Evolutionary conservation across 371 early-diverging fungal species (phyloP).

Genomic region (Mortierella sp.): DNA sequence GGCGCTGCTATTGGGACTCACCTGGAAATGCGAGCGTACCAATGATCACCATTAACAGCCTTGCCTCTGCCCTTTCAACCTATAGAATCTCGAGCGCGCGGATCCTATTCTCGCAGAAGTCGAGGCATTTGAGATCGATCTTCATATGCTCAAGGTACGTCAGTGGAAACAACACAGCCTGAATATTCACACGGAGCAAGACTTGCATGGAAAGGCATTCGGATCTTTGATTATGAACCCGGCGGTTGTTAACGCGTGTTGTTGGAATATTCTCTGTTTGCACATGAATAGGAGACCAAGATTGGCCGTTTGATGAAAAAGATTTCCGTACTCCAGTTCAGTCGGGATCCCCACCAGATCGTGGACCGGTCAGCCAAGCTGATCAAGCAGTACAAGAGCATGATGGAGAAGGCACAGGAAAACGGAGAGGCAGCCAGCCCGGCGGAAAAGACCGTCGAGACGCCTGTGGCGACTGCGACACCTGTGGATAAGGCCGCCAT

Average conservation of each 20-base stretch:
- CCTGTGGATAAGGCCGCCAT: not conserved
- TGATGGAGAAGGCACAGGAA: slow-evolving; percentile 55
- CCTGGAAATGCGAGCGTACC: not conserved
- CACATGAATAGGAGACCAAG: slow-evolving; percentile 42
- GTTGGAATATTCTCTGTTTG: not conserved
- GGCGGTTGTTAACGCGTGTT: not conserved
- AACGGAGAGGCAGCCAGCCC: slow-evolving; percentile 34
- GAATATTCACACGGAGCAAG: not conserved
- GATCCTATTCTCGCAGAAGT: slow-evolving; percentile 55
- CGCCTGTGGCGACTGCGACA: slow-evolving; percentile 8
- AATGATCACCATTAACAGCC: not conserved
- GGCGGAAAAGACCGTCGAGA: slow-evolving; percentile 19
- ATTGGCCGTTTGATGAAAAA: slow-evolving; percentile 58
- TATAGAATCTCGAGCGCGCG: slow-evolving; percentile 48
- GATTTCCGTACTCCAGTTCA: slow-evolving; percentile 46
- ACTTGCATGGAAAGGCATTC: not conserved
- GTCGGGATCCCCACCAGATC: slow-evolving; percentile 40
- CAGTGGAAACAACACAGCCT: not conserved
- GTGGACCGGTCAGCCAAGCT: slow-evolving; percentile 42
- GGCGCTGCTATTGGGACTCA: not conserved
- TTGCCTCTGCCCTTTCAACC: not conserved
- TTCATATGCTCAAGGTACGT: slow-evolving; percentile 55
- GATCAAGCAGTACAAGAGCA: slow-evolving; percentile 50
- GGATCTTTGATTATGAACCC: not conserved
- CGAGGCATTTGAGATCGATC: slow-evolving; percentile 54